Evolutionary conservation across 106 monocot species (phyloP).

Genomic region (Iris macrosiphon): DNA sequence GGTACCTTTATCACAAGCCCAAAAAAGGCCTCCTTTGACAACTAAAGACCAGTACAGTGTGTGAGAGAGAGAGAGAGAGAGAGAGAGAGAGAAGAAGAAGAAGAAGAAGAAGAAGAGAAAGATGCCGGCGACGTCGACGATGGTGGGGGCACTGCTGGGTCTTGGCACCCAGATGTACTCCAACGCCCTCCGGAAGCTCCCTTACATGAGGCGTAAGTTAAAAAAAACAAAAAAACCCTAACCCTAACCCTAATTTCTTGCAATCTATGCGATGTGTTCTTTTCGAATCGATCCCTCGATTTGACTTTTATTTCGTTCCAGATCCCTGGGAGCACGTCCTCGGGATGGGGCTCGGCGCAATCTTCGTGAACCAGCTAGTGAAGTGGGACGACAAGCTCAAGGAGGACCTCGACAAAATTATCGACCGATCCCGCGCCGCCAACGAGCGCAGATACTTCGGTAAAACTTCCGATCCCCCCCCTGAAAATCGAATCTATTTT

Average conservation of each 20-base stretch:
- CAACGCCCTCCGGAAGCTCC: constrained; percentile 97
- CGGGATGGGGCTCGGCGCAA: constrained; percentile 78
- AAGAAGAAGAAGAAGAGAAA: constrained; percentile 6
- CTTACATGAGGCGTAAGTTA: constrained; percentile 85
- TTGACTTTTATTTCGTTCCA: constrained; percentile 10
- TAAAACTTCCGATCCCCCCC: too few relatives aligned
- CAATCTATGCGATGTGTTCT: neutral
- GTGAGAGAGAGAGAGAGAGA: neutral
- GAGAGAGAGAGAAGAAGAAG: neutral
- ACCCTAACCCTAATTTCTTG: constrained; percentile 8
- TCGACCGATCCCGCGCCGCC: constrained; percentile 80
- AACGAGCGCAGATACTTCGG: constrained; percentile 93
- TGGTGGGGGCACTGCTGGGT: constrained; percentile 64
- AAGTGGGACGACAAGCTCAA: constrained; percentile 82
- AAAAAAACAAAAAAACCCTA: too few relatives aligned
- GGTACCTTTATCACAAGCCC: too few relatives aligned
- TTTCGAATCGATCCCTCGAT: neutral
- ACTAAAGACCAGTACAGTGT: too few relatives aligned
- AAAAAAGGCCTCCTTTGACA: too few relatives aligned
- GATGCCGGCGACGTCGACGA: constrained; percentile 80
- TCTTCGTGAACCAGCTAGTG: constrained; percentile 84
- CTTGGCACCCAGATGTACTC: constrained; percentile 89
- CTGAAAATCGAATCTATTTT: too few relatives aligned
- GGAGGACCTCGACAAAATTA: constrained; percentile 83
- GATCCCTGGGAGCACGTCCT: constrained; percentile 96